A percentile compares a stretch with the other conserved stretches of the same genome.
Conservation (phyloP, 1,284 basidiomycete species). For the Wolfiporia cocos region DNA sequence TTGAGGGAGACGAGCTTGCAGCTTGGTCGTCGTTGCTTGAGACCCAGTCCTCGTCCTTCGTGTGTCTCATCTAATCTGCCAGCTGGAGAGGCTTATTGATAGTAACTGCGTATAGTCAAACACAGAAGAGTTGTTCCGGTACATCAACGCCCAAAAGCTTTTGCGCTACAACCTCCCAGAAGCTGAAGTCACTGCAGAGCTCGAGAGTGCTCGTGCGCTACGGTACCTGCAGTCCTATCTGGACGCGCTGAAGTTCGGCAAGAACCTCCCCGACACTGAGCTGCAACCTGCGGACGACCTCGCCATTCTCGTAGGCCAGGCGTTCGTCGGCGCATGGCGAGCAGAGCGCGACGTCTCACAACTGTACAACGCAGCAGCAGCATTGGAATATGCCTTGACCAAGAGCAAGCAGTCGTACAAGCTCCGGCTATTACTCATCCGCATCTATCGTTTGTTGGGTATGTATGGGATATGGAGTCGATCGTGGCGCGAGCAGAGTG, state of each 20-base stretch:
- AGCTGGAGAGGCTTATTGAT: slow-evolving; percentile 4
- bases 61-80: slow-evolving; percentile 27
- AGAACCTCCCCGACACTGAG: slow-evolving; percentile 65
- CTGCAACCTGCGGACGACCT: slow-evolving; percentile 87
- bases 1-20: slow-evolving; percentile 39
- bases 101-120: slow-evolving; percentile 27
- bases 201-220: slow-evolving; percentile 45
- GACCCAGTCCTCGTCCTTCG: slow-evolving; percentile 39
- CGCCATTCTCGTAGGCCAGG: slow-evolving; percentile 66
- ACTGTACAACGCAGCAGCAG: slow-evolving; percentile 54
- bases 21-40: slow-evolving; percentile 56
- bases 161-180: slow-evolving; percentile 50
- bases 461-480: slow-evolving; percentile 16
- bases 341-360: slow-evolving; percentile 46
- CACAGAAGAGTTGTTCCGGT: slow-evolving; percentile 42
- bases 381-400: slow-evolving; percentile 69
- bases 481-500: neutral
- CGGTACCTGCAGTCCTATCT: slow-evolving; percentile 58
- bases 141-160: slow-evolving; percentile 71
- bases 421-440: slow-evolving; percentile 67
- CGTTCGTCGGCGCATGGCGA: slow-evolving; percentile 60
- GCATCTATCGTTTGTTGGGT: slow-evolving; percentile 78
- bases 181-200: slow-evolving; percentile 44
- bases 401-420: slow-evolving; percentile 76
- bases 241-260: slow-evolving; percentile 59